A percentile compares a stretch with the other conserved stretches of the same genome.
phyloP scores from a whole-genome alignment of 345 rosid genomes.

The Garcia nutans region DNA sequence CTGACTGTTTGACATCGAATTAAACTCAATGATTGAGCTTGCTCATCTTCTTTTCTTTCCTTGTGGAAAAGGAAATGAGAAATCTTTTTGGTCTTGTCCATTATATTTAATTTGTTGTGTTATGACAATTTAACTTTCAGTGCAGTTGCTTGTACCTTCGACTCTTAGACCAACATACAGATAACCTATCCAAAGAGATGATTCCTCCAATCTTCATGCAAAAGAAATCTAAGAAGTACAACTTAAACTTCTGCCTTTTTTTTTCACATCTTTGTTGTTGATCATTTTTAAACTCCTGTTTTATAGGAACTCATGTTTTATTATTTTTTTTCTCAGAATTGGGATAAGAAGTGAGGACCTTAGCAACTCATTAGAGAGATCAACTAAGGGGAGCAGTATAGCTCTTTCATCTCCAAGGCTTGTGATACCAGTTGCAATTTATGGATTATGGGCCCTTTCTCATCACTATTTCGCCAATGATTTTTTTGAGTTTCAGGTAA shows the following conservation, averaged over 20 bases:
- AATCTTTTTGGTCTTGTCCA: constrained; percentile 3
- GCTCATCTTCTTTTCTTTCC: background rate
- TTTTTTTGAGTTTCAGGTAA: constrained; percentile 84
- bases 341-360: constrained; percentile 88
- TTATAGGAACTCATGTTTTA: background rate
- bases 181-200: constrained; percentile 63
- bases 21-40: background rate
- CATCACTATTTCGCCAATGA: constrained; percentile 57
- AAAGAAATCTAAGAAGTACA: constrained; percentile 70
- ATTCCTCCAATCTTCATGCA: constrained; percentile 70
- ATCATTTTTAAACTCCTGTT: too few relatives aligned
- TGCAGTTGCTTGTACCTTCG: constrained; percentile 95
- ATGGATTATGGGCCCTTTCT: constrained; percentile 74
- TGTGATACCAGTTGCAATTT: constrained; percentile 73
- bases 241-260: constrained; percentile 9
- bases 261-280: background rate
- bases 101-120: constrained; percentile 1
- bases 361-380: constrained; percentile 54
- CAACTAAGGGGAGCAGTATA: constrained; percentile 62
- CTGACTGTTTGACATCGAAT: background rate
- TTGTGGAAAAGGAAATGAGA: background rate
- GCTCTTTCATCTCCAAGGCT: constrained; percentile 93
- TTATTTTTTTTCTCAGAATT: constrained; percentile 45
- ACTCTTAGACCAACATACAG: constrained; percentile 72
- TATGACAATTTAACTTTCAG: constrained; percentile 35